phyloP scores from a whole-genome alignment of 225 moss, liverwort and hornwort species.

The Neckera pumila region DNA sequence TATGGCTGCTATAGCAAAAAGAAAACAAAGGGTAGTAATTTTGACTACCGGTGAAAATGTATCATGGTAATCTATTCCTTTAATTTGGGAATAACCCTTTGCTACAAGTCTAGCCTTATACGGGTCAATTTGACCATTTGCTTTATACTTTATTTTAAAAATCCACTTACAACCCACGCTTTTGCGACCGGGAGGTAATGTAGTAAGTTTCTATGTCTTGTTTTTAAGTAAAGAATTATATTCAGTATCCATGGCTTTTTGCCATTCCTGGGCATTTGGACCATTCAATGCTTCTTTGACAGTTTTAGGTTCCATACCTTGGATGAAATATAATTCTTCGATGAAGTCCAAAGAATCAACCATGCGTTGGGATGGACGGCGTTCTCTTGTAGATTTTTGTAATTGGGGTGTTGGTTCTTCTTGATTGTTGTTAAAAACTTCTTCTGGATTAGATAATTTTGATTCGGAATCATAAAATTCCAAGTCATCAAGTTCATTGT shows the following conservation, averaged over 20 bases:
- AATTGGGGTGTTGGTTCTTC: neutral
- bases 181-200: neutral
- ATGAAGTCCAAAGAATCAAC: neutral
- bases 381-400: neutral
- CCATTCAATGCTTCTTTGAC: neutral
- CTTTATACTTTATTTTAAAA: neutral
- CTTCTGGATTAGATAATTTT: accelerated
- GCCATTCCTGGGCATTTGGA: neutral
- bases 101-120: neutral
- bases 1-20: neutral
- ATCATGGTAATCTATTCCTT: neutral
- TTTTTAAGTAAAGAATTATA: neutral
- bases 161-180: neutral
- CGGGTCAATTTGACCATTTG: neutral
- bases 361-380: accelerated
- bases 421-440: accelerated
- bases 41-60: neutral
- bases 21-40: neutral
- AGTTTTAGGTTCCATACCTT: neutral
- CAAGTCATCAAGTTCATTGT: neutral
- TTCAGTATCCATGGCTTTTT: neutral
- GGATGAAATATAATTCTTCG: neutral
- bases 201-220: neutral
- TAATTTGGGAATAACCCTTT: neutral
- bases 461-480: neutral